These are phyloP conservation scores for Penicillium sp. DNA, from an alignment of 2,329 filamentous ascomycete genomes.

Conservation along the genomic window DNA sequence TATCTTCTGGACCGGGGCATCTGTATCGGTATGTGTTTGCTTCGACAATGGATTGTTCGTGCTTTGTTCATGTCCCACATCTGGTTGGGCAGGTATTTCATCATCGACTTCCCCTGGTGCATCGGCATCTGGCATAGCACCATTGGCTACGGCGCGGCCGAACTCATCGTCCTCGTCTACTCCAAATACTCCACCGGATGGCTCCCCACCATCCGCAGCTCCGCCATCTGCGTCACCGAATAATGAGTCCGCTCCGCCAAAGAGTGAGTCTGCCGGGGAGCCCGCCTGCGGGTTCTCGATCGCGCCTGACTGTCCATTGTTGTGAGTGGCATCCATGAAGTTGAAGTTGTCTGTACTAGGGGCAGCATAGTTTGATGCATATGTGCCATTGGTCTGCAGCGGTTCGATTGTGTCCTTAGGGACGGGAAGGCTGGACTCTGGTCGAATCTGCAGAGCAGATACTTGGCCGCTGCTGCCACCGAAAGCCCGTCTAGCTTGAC, in stretches of 20 bases:
- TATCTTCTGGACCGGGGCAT: constrained; percentile 11
- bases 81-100: constrained; percentile 12
- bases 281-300: constrained; percentile 52
- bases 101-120: constrained; percentile 28
- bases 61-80: constrained; percentile 1
- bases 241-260: constrained; percentile 74
- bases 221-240: constrained; percentile 71
- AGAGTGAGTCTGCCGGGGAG: constrained; percentile 69
- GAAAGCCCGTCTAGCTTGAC: constrained; percentile 65
- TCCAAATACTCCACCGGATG: constrained; percentile 55
- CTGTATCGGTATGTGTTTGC: constrained; percentile 5
- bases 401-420: constrained; percentile 59
- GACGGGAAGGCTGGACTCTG: constrained; percentile 64
- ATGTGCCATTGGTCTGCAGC: constrained; percentile 53
- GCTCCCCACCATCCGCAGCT: constrained; percentile 39
- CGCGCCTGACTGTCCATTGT: constrained; percentile 30
- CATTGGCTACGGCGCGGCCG: constrained; percentile 61
- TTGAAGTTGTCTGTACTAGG: constrained; percentile 50
- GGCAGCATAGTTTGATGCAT: constrained; percentile 64
- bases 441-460: constrained; percentile 75
- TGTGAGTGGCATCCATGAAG: constrained; percentile 32
- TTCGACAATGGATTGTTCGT: not conserved
- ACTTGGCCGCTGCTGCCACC: constrained; percentile 73
- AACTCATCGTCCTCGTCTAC: constrained; percentile 82
- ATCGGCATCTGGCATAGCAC: constrained; percentile 46